These are phyloP conservation scores for Gossypium schwendimanii DNA, from an alignment of 441 rosid species.

Conservation along the genomic window DNA sequence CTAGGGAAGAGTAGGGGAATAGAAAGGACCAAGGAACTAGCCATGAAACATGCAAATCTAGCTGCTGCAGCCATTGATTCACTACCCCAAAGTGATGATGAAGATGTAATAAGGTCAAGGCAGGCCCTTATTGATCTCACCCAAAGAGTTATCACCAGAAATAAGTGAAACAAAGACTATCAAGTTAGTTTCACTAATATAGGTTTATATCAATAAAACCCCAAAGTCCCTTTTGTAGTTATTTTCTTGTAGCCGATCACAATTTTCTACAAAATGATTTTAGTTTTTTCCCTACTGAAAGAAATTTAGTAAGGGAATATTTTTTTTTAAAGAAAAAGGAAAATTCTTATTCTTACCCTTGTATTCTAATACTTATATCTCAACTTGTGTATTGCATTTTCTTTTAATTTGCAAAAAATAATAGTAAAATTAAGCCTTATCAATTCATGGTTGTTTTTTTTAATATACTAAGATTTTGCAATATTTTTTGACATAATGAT, in stretches of 20 bases:
- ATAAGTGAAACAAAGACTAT: constrained; percentile 36
- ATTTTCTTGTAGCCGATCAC: neutral
- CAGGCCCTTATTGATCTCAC: constrained; percentile 81
- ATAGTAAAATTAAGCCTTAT: no score
- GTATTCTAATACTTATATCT: neutral
- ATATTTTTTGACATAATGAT: no score
- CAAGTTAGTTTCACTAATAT: neutral
- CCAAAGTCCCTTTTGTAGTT: neutral
- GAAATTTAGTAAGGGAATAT: no score
- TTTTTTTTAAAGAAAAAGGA: no score
- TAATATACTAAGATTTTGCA: no score
- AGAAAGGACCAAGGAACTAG: constrained; percentile 69
- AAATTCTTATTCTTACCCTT: neutral
- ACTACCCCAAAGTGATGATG: constrained; percentile 63
- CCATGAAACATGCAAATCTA: constrained; percentile 61
- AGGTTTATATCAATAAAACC: neutral
- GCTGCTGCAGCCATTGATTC: constrained; percentile 73
- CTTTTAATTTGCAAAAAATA: neutral
- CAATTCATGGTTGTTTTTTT: no score
- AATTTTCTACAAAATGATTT: no score
- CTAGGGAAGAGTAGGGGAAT: constrained; percentile 88
- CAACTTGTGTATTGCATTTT: neutral
- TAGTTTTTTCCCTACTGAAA: no score
- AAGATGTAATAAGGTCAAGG: constrained; percentile 63
- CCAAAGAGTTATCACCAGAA: constrained; percentile 58